These are phyloP conservation scores for Claviceps monticola DNA, from an alignment of 2,329 filamentous ascomycete species.

Conservation along the genomic window DNA sequence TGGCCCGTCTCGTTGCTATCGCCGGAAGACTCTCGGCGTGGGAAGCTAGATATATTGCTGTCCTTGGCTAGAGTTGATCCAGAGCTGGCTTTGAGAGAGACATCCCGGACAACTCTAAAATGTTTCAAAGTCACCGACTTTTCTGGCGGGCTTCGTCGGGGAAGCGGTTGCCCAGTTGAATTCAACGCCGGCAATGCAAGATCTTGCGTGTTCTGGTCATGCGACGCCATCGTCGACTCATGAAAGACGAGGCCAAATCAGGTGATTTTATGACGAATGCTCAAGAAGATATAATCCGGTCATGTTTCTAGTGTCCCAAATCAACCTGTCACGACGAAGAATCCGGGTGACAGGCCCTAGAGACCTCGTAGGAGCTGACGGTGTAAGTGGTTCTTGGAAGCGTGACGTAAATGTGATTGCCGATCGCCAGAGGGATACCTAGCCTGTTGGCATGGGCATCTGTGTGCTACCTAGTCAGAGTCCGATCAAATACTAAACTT, in stretches of 20 bases:
- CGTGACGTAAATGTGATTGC: slow-evolving; percentile 2
- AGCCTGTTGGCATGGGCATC: not conserved
- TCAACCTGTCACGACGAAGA: not conserved
- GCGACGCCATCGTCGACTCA: slow-evolving; percentile 17
- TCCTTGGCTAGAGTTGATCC: slow-evolving; percentile 12
- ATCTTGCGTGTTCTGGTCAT: slow-evolving; percentile 11
- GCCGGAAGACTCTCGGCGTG: slow-evolving; percentile 29
- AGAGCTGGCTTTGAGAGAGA: slow-evolving; percentile 16
- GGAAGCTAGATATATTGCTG: slow-evolving; percentile 10
- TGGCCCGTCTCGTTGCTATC: slow-evolving; percentile 34
- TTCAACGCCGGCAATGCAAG: slow-evolving; percentile 14
- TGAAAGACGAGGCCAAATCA: not conserved
- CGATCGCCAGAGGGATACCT: not conserved
- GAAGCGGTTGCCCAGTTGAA: slow-evolving; percentile 26
- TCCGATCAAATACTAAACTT: not conserved
- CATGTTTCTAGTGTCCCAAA: not conserved
- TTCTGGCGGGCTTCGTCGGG: slow-evolving; percentile 29
- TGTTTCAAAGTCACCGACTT: slow-evolving; percentile 34
- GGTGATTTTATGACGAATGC: not conserved
- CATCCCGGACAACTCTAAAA: slow-evolving; percentile 31
- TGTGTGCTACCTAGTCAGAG: not conserved
- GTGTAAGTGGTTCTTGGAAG: not conserved
- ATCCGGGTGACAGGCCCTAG: not conserved
- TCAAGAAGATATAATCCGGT: not conserved
- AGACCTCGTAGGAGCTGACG: not conserved